A percentile compares a stretch with the other conserved stretches of the same genome.
These are phyloP conservation scores for Fusarium sp. DNA, from an alignment of 2,329 filamentous ascomycete species.

Conservation along the genomic window DNA sequence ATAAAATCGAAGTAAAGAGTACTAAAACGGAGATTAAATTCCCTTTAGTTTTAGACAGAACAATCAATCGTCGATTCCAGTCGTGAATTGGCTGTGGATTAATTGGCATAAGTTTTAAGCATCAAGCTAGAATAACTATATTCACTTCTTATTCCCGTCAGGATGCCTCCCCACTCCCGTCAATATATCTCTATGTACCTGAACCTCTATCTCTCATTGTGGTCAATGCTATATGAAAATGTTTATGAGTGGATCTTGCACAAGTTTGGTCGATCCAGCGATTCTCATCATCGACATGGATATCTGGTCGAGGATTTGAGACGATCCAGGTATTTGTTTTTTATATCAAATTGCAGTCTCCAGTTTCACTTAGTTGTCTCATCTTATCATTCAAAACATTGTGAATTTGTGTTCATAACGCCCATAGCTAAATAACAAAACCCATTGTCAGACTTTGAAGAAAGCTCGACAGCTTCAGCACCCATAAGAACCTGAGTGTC, in stretches of 20 bases:
- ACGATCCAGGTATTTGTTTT: background rate
- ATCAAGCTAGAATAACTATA: slow-evolving; percentile 1
- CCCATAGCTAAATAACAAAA: background rate
- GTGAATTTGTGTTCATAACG: slow-evolving; percentile 1
- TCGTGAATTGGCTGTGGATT: background rate
- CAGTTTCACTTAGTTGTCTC: background rate
- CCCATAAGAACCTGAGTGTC: background rate
- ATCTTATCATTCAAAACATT: background rate
- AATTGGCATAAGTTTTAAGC: background rate
- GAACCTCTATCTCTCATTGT: background rate
- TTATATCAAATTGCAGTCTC: background rate
- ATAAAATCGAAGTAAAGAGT: slow-evolving; percentile 6
- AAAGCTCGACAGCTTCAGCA: background rate
- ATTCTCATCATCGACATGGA: slow-evolving; percentile 4
- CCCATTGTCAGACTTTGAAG: background rate
- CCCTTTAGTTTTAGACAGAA: slow-evolving; percentile 24
- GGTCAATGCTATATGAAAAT: background rate
- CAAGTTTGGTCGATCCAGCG: slow-evolving; percentile 4
- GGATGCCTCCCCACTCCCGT: background rate
- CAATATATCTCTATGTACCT: background rate
- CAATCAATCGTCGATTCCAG: slow-evolving; percentile 21
- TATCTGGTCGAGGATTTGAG: slow-evolving; percentile 6
- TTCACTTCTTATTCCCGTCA: background rate
- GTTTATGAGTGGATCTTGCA: background rate
- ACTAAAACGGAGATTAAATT: slow-evolving; percentile 33